These are phyloP conservation scores for Penicillium verrucosum DNA, from an alignment of 2,329 filamentous ascomycete species.

Conservation along the genomic window DNA sequence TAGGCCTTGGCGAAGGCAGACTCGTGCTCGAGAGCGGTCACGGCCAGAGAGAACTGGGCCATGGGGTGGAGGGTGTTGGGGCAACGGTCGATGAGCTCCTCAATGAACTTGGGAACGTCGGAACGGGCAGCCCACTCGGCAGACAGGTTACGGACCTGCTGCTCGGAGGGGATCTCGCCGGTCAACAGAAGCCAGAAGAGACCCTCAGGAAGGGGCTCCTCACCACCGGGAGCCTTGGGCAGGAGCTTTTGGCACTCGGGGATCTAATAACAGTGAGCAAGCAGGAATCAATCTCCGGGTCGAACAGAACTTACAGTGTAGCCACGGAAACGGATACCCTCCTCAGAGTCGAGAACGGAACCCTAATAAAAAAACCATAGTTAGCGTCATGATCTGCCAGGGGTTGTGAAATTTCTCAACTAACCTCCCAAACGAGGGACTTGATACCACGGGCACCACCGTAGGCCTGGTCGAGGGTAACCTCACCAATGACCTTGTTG, in stretches of 20 bases:
- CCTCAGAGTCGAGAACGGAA: constrained; percentile 95
- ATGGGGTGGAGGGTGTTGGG: constrained; percentile 98
- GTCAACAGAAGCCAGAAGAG: constrained; percentile 99
- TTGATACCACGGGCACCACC: constrained; percentile 99
- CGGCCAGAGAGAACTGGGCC: constrained; percentile 97
- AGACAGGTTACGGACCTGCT: constrained; percentile 97
- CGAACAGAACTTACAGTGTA: constrained; percentile 63
- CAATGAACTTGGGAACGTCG: constrained; percentile 94
- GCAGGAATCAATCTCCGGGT: neutral
- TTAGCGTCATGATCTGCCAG: neutral
- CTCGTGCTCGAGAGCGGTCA: constrained; percentile 97
- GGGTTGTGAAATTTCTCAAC: constrained; percentile 7
- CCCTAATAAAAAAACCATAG: constrained; percentile 47
- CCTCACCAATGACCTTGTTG: constrained; percentile 92
- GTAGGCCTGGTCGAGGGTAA: constrained; percentile 99
- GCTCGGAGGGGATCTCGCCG: constrained; percentile 93
- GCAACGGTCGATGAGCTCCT: constrained; percentile 99
- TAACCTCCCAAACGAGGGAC: constrained; percentile 91
- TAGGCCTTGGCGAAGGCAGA: constrained; percentile 98
- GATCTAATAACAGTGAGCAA: constrained; percentile 54
- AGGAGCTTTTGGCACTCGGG: constrained; percentile 97
- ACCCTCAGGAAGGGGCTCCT: constrained; percentile 96
- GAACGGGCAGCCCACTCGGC: constrained; percentile 98
- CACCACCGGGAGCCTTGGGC: constrained; percentile 92
- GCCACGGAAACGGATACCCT: constrained; percentile 99